A percentile compares a stretch with the other conserved stretches of the same genome.
Evolutionary conservation across 352 stramenopile genomes (phyloP).

Genomic region (Globisporangium irregulare): DNA sequence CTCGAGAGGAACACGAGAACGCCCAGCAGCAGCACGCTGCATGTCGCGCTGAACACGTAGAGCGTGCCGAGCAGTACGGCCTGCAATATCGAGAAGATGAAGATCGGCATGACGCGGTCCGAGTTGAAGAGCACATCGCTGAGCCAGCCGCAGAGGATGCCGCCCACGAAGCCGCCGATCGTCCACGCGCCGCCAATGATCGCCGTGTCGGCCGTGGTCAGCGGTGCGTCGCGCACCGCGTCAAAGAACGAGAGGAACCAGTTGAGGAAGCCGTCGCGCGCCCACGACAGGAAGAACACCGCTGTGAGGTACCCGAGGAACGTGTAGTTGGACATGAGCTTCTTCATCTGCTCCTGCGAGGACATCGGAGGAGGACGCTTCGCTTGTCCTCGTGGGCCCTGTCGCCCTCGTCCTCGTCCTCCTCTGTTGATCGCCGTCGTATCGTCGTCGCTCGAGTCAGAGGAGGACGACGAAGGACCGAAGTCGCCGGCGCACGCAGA

Average conservation of each 20-base stretch:
- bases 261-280: constrained; percentile 68
- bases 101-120: constrained; percentile 64
- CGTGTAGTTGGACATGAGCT: constrained; percentile 52
- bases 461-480: constrained; percentile 14
- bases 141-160: constrained; percentile 68
- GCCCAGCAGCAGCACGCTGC: constrained; percentile 45
- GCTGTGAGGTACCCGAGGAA: constrained; percentile 65
- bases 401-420: neutral
- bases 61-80: constrained; percentile 45
- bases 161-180: constrained; percentile 67
- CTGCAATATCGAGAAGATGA: constrained; percentile 70
- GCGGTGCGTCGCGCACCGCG: constrained; percentile 38
- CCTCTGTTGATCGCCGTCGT: constrained; percentile 14
- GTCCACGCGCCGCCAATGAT: constrained; percentile 76
- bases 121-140: constrained; percentile 68
- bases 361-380: constrained; percentile 20
- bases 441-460: neutral
- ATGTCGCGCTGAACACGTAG: constrained; percentile 57
- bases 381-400: neutral
- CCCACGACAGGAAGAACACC: constrained; percentile 74
- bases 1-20: constrained; percentile 61
- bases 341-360: constrained; percentile 49
- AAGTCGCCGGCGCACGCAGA: constrained; percentile 30
- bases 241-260: constrained; percentile 82
- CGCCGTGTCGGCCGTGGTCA: constrained; percentile 50